Base-by-base conservation (phyloP, 2,329 filamentous ascomycete genomes). In the Graphilbum ipis-grandicollis region DNA sequence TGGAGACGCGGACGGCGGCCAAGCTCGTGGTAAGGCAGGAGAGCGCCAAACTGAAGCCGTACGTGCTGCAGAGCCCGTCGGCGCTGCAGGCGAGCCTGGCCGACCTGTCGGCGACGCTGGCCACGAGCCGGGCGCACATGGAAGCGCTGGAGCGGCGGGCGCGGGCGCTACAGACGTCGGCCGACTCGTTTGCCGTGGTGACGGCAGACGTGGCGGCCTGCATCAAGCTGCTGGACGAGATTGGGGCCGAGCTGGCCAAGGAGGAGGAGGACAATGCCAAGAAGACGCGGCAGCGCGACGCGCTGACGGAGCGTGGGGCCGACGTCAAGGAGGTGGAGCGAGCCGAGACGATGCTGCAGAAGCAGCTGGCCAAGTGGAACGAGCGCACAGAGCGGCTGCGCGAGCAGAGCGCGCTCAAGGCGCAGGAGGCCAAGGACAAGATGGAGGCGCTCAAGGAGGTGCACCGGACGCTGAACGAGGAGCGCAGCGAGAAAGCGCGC, bases 271-370 rank as follows among this genome's bases (percentile, higher is more conserved):
- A 93, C 55, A 73, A 82, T 47, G 69, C 75, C 9, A 75, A 80
- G 42, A 88, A 86, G 39, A 68, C 76, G 9, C 75, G 76, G 50
- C 88, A 94, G 52, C 70, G 79, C 38, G 90, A 98, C 46, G 82
- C 83, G 2, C 71, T 98, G 5, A 79, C 81, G 2, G 86, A 94
- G 52, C 72, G 84, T 40, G 80, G 80, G 34, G 92, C 90, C 48
- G 92, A 83, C 48, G 85, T 92, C 15, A 74, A 83, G 42, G 86
- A 96, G 54, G 81, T 96, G 4, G 90, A 96, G 55, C 71, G 88
- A 41, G 80, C 82, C 15, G 86, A 96, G 60, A 70, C 75, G 15
- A 65, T 94, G 45, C 64, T 96, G 41, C 75, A 82, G 52, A 74
- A 86, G 42, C 86, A 96, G 57, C 59, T 96, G 39, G 66, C 72